Evolutionary conservation across 2,329 filamentous ascomycete genomes (phyloP), one percentile per base, ranked within the genome.

Genomic region (Aspergillus glaucus): DNA sequence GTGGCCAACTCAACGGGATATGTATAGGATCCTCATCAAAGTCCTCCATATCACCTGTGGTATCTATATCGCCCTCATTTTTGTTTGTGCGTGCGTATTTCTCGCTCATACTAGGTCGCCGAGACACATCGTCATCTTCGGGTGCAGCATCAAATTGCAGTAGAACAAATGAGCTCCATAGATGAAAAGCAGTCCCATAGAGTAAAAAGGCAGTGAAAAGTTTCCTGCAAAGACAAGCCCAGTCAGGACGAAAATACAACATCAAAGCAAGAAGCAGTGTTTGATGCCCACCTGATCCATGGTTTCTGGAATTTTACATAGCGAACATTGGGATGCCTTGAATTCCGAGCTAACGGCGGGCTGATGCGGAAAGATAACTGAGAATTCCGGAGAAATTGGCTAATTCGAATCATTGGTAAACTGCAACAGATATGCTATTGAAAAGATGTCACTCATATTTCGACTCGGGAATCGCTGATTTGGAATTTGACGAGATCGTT

Each of bases 1-100:
- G 69, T 71, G 45, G 75, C 75, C 51, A 80, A 3, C 81, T 81
- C 46, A 86, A 77, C 0, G 84, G 80, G 6, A 87, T 75, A 51
- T 86, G 86, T 12, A 76, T 55, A 1, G 75, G 65, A 15, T 76
- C 71, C 12, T 71, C 68, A 3, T 75, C 70, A 1, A 57, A 53
- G 56, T 53, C 51, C 8, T 50, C 47, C 43, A 6, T 17, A 17
- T 10, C 48, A 12, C 14, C n/a, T 39, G 45, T 45, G 37, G 22
- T 15, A 22, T 39, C 22, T 15, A 4, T 24, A 32, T 36, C 28
- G 26, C 40, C 19, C 14, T 43, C 21, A 14, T 49, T 17, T 6
- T 26, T 37, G 12, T 43, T 40, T 32, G 15, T 6, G n/a, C 34
- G 45, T 36, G 46, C 17, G 22, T 22, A 32, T 15, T 36, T 46